Base-by-base conservation (phyloP, 352 stramenopile species). In the Thraustotheca clavata region DNA sequence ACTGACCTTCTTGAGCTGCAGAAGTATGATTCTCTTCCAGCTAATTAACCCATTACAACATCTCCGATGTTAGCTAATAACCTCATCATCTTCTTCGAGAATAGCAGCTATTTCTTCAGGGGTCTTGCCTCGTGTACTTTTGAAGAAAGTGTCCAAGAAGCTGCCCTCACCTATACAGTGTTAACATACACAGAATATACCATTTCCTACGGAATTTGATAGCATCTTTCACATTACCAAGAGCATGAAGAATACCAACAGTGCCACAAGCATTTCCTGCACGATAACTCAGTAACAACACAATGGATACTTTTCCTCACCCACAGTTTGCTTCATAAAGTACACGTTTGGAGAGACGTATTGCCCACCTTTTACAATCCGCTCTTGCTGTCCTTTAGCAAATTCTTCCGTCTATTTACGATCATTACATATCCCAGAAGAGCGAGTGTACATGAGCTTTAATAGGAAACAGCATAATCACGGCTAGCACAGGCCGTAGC, bases 381-480 rank as follows among this genome's bases (percentile, higher is more conserved):
- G 72, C 49, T 73, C 69, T 0, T 71, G 76, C 65, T 97, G 71
- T 65, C 88, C 71, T 70, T 87, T 85, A 62, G 78, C 73, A 39
- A 85, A 80, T 34, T 81, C 77, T 74, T 97, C 87, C 31, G 73
- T 87, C 79, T 89, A 59, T 43, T 6, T 16, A 60, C 5, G 14
- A 14, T n/a, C 48, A 61, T 69, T 39, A 39, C n/a, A n/a, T 12
- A 65, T 20, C 14, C 22, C 43, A 52, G 38, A 46, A 68, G n/a
- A 66, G 11, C 9, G 40, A 43, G 61, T 74, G 59, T 74, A 94
- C 86, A 32, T 86, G 82, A 2, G 82, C 69, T 67, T 96, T 98
- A 69, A 98, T 94, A 6, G 96, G 96, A 75, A 97, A 98, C 24
- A 98, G 83, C 78, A 98, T 94, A 55, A 98, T 71, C 46, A 99